phyloP scores from a whole-genome alignment of 2,329 filamentous ascomycete genomes.

The Aspergillus felis region DNA sequence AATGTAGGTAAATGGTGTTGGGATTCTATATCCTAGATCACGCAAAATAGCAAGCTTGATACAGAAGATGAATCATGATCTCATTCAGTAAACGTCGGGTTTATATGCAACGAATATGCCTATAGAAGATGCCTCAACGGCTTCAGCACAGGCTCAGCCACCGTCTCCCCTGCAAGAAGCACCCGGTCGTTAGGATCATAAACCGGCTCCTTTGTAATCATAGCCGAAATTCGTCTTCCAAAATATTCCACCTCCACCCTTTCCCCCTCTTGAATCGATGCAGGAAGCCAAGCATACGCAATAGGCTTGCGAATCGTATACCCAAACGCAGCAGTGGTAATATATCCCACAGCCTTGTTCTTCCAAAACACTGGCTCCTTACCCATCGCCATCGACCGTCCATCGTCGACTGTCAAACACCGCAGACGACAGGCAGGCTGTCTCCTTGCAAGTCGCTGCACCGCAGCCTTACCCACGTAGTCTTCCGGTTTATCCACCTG shows the following conservation, averaged over 20 bases:
- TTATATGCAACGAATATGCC: background rate
- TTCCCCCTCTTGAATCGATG: slow-evolving; percentile 44
- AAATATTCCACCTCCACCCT: slow-evolving; percentile 61
- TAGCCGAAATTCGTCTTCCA: slow-evolving; percentile 50
- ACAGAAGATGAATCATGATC: background rate
- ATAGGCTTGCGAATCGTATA: slow-evolving; percentile 58
- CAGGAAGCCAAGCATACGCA: slow-evolving; percentile 57
- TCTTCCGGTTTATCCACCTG: slow-evolving; percentile 31
- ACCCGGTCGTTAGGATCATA: slow-evolving; percentile 34
- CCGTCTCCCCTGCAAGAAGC: background rate
- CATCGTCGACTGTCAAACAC: slow-evolving; percentile 55
- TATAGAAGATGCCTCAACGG: background rate
- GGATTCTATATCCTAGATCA: rapidly evolving
- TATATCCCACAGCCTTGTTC: slow-evolving; percentile 50
- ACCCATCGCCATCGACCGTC: slow-evolving; percentile 54
- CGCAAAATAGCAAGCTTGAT: background rate
- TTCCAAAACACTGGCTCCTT: slow-evolving; percentile 58
- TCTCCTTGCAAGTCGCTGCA: slow-evolving; percentile 41
- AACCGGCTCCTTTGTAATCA: slow-evolving; percentile 50
- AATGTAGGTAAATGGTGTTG: background rate
- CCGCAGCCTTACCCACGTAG: slow-evolving; percentile 51
- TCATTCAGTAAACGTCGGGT: background rate
- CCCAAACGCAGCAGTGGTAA: slow-evolving; percentile 59
- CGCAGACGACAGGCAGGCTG: slow-evolving; percentile 37
- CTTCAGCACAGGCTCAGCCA: background rate